Base-by-base conservation (phyloP, 2,329 filamentous ascomycete species). In the Cryphonectria japonica region DNA sequence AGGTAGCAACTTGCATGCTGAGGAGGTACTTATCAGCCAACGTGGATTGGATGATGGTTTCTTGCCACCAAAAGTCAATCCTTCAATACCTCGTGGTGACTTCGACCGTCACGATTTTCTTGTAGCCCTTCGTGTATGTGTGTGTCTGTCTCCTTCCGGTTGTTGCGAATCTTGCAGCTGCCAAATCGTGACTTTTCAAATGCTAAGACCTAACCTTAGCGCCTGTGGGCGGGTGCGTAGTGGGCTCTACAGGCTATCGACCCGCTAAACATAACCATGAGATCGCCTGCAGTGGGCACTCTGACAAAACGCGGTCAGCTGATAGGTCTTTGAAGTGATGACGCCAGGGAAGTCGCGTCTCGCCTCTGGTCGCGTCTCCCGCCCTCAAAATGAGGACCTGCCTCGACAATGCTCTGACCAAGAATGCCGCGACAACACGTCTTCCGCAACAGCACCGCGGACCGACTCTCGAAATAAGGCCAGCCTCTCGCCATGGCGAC, bases 301-400 rank as follows among this genome's bases (percentile, higher is more conserved):
- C 29, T 66, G 68, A 72, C 70, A 64, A 75, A 76, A 78, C 76
- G 74, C 77, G 78, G 75, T 83, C 83, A 84, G 78, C 76, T 84
- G 83, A 83, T 72, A 71, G 72, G 79, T 39, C 78, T 75, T 77
- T 34, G 41, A 60, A 46, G 32, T 29, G 13, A 6, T 63, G 66
- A 81, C 82, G 77, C 78, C 77, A 71, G 71, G 70, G 71, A 70
- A 75, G 76, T 79, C 81, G 81, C 80, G 78, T 73, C 68, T 68
- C 73, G 70, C 61, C 71, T 68, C 66, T 66, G 69, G 69, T 75
- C 83, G 83, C 82, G 82, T 83, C 82, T 82, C 78, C 77, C 76
- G 67, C 14, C 39, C 29, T 11, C n/a, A 9, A 39, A 16, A 8
- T 19, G 8, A 63, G 39, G 61, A 26, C 61, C 41, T 43, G 32